These are phyloP conservation scores for Bruguiera gymnorhiza DNA, from an alignment of 345 rosid species.

Conservation along the genomic window DNA sequence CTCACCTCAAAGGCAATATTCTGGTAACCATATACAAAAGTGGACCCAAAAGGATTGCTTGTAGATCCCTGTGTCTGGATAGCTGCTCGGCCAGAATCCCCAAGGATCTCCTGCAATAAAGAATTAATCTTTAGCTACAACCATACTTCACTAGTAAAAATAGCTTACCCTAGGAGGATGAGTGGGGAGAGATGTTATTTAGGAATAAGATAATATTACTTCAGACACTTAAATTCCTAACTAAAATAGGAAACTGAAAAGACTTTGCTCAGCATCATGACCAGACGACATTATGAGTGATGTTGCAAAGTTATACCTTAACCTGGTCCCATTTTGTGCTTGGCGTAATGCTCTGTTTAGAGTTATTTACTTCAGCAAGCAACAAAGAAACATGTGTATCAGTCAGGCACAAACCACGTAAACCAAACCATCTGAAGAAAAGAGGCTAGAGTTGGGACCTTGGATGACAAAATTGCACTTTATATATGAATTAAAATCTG, in stretches of 20 bases:
- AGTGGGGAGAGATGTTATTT: no score
- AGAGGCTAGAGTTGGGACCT: constrained; percentile 41
- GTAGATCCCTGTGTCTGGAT: constrained; percentile 95
- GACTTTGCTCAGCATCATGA: background rate
- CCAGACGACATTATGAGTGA: background rate
- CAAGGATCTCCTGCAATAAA: constrained; percentile 69
- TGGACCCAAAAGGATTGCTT: constrained; percentile 94
- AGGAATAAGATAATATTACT: no score
- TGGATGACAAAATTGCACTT: constrained; percentile 82
- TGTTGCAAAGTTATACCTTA: constrained; percentile 49
- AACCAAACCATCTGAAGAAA: constrained; percentile 8
- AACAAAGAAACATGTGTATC: constrained; percentile 17
- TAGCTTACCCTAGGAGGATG: background rate
- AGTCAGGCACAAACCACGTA: background rate
- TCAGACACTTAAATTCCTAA: background rate
- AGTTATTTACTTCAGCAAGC: constrained; percentile 43
- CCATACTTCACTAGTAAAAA: background rate
- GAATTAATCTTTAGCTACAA: constrained; percentile 2
- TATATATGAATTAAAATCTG: constrained; percentile 93
- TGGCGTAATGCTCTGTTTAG: constrained; percentile 63
- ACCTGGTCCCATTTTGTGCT: constrained; percentile 95
- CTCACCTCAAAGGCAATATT: constrained; percentile 93
- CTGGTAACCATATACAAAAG: constrained; percentile 91
- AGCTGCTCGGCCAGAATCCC: constrained; percentile 96
- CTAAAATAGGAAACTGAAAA: background rate